Base-by-base conservation (phyloP, 192 early-diverging fungal species). In the Coemansia sp. region DNA sequence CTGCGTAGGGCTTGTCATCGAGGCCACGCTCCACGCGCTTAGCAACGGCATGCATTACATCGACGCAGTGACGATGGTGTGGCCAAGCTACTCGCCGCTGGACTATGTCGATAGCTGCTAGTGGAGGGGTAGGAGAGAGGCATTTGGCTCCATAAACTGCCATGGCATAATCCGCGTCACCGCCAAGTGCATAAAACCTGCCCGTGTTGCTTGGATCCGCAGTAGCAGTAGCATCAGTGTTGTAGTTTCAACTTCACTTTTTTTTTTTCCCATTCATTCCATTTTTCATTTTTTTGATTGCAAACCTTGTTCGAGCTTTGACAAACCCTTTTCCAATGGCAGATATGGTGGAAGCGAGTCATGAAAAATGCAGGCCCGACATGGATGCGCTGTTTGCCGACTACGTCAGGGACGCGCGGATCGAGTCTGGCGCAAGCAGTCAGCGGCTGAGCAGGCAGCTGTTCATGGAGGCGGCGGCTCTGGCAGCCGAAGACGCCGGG, bases 41-140 rank as follows among this genome's bases (percentile, higher is more conserved):
- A 67, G 61, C 57, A 67, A 74, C 30, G 72, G 68, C 0, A 39
- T 53, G 20, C 51, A 60, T 53, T 80, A 74, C 35, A 74, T 80
- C 16, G 78, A 80, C 27, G 55, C 64, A 3, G 65, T 80, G 14
- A 74, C 78, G 13, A 71, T 74, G 72, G 65, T 80, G 24, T 80
- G 78, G 78, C 78, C 78, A 11, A 74, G 71, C 68, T 80, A 75
- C 32, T 55, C 72, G 30, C 72, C 72, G 14, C 54, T 80, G 35
- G 77, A 80, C 42, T 70, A 74, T 53, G 58, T 71, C 10, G 52
- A 58, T 22, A 1, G 27, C 34, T 62, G 45, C 46, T 69, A 28
- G 22, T 27, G 11, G 1, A 14, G 1, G 24, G 24, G 11, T 28
- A 24, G n/a, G n/a, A n/a, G n/a, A n/a, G n/a, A n/a, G n/a, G n/a